Conservation (phyloP, 768 basidiomycete genomes). For the Gautieria morchelliformis region DNA sequence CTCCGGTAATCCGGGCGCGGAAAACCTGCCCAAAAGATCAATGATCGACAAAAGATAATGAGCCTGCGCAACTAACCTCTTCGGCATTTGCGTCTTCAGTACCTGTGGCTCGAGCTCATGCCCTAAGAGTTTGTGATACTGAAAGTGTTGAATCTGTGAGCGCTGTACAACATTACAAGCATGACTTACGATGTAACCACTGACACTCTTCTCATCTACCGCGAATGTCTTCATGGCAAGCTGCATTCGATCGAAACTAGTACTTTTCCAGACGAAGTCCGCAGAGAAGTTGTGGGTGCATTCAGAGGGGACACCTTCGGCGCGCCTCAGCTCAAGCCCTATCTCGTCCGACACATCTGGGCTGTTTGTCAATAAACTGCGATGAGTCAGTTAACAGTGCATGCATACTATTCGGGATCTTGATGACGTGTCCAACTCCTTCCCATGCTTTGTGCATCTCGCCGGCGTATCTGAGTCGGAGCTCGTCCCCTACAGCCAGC, state of each 20-base stretch:
- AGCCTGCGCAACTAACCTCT: constrained; percentile 35
- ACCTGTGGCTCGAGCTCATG: constrained; percentile 96
- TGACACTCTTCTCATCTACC: constrained; percentile 98
- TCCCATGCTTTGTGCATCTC: constrained; percentile 93
- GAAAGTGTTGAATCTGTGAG: constrained; percentile 8
- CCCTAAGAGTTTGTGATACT: constrained; percentile 98
- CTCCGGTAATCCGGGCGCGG: constrained; percentile 93
- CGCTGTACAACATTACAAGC: not conserved
- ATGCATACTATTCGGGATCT: constrained; percentile 92
- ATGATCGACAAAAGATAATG: not conserved
- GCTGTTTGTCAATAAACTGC: not conserved
- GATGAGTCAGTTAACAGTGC: not conserved
- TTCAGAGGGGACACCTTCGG: constrained; percentile 90
- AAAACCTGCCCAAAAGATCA: constrained; percentile 40
- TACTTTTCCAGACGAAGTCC: constrained; percentile 99
- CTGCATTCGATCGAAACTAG: constrained; percentile 99
- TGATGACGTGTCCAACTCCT: constrained; percentile 95
- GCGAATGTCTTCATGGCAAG: constrained; percentile 99
- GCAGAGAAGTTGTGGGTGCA: constrained; percentile 91
- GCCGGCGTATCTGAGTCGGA: constrained; percentile 81
- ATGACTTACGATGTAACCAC: constrained; percentile 84
- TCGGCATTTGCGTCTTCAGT: constrained; percentile 87
- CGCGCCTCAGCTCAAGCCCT: constrained; percentile 79
- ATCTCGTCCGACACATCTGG: constrained; percentile 97
- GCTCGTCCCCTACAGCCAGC: constrained; percentile 92